Base-by-base conservation (phyloP, 2,329 filamentous ascomycete species). In the Monilinia aucupariae region DNA sequence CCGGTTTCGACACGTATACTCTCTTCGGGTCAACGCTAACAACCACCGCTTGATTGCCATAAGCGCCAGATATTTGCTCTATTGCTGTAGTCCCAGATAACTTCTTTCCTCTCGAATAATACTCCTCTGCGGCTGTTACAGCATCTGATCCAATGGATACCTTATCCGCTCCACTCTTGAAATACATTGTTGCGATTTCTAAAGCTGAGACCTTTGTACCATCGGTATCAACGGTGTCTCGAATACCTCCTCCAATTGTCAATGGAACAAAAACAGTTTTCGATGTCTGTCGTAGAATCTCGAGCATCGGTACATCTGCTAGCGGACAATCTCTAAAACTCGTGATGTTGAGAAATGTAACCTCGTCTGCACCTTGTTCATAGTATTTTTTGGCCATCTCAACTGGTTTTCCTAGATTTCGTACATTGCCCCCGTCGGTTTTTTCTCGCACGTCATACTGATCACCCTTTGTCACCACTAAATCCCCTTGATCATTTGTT, bases 381-480 rank as follows among this genome's bases (percentile, higher is more conserved):
- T 97, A 99, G 80, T 99, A 99, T 72, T 85, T 86, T 76, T 85
- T 86, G 10, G 94, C 94, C 84, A 99, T 90, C 68, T 96, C 92
- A 55, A 99, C 92, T 1, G 94, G 94, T 77, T 99, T 99, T 68
- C 94, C 94, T 4, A 99, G 82, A 76, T 99, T 99, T 67, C 94
- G 87, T 43, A 99, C 92, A 69, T 83, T 79, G 61, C 84, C 81
- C 63, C 80, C 80, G 17, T 78, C 80, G 27, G 80, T 80, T 77
- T 97, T 97, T 73, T 97, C 94, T 39, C 94, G 90, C 8, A 99
- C 94, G 72, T 99, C 94, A 78, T 99, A 99, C 76, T 97, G 93
- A 77, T 99, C 94, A 63, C 94, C 94, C 77, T 99, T 99, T 17
- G 94, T 99, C 45, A 99, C 94, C 0, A 99, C 94, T 12, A 99